Percentiles rank a stretch among this genome's conserved stretches.
These are phyloP conservation scores for Coemansia sp. DNA, from an alignment of 192 early-diverging fungal genomes.

Conservation along the genomic window DNA sequence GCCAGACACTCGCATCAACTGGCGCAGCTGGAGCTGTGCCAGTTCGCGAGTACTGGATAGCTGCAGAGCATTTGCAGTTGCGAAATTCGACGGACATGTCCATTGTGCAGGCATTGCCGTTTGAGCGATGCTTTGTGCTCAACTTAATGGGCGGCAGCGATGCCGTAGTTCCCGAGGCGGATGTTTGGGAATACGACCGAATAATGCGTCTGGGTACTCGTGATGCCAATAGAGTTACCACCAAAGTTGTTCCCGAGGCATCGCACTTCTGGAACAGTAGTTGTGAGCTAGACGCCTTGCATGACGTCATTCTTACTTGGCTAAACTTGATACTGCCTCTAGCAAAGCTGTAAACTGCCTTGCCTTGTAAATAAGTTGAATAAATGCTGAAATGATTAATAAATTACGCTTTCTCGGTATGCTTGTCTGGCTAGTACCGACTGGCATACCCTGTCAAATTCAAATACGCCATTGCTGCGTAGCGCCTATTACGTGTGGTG, in stretches of 20 bases:
- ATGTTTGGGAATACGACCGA: conserved; percentile 48
- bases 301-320: not conserved
- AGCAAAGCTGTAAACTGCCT: not conserved
- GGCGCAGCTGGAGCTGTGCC: conserved; percentile 10
- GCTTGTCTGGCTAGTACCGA: too few relatives aligned
- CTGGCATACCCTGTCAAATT: too few relatives aligned
- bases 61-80: conserved; percentile 21
- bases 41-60: conserved; percentile 40
- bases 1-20: conserved; percentile 5
- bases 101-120: conserved; percentile 38
- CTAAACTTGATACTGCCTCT: not conserved
- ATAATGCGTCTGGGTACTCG: conserved; percentile 23
- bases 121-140: conserved; percentile 42
- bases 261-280: conserved; percentile 34
- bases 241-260: conserved; percentile 26
- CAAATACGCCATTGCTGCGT: too few relatives aligned
- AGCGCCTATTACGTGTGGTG: too few relatives aligned
- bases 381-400: not conserved
- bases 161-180: conserved; percentile 45
- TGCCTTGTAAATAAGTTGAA: not conserved
- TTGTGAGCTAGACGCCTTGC: conserved; percentile 4
- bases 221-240: conserved; percentile 3
- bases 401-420: too few relatives aligned
- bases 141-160: conserved; percentile 54
- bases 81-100: conserved; percentile 48